These are phyloP conservation scores for Ogataea hybrid DNA, from an alignment of 1,139 yeast genomes.

Conservation along the genomic window DNA sequence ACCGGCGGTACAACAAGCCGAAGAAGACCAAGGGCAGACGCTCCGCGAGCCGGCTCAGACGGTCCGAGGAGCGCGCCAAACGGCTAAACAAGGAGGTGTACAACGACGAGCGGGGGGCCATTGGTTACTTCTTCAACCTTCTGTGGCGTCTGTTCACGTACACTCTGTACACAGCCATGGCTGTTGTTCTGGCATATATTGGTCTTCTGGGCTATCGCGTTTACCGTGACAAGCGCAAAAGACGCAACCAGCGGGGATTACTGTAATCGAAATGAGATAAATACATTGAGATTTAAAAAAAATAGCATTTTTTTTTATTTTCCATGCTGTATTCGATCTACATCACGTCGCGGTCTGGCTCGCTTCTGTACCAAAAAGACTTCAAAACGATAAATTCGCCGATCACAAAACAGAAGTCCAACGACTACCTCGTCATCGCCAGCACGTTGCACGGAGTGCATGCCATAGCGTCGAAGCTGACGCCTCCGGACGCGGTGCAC, in stretches of 20 bases:
- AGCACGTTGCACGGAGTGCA: constrained; percentile 95
- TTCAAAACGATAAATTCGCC: constrained; percentile 44
- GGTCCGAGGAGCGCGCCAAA: constrained; percentile 42
- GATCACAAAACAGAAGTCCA: constrained; percentile 62
- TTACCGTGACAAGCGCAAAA: constrained; percentile 43
- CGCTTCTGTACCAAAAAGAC: constrained; percentile 81
- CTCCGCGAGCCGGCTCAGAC: constrained; percentile 33
- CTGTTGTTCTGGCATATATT: constrained; percentile 42
- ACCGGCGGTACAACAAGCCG: constrained; percentile 31
- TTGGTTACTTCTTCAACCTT: constrained; percentile 29
- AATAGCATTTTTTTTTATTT: too few relatives aligned
- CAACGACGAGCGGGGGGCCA: constrained; percentile 34
- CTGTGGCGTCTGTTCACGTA: too few relatives aligned
- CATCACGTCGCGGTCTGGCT: constrained; percentile 83
- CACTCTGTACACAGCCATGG: constrained; percentile 32
- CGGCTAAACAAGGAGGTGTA: constrained; percentile 34
- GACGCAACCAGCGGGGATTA: constrained; percentile 27
- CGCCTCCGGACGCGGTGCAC: constrained; percentile 43
- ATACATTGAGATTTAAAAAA: neutral
- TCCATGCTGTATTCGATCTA: constrained; percentile 54
- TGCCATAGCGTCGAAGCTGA: constrained; percentile 82
- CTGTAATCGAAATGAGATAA: neutral
- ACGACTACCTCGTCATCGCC: constrained; percentile 88
- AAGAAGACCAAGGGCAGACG: constrained; percentile 42
- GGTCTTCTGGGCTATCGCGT: constrained; percentile 49